Evolutionary conservation across 495 filamentous ascomycete genomes (phyloP).

Genomic region (Aspergillus haitiensis): DNA sequence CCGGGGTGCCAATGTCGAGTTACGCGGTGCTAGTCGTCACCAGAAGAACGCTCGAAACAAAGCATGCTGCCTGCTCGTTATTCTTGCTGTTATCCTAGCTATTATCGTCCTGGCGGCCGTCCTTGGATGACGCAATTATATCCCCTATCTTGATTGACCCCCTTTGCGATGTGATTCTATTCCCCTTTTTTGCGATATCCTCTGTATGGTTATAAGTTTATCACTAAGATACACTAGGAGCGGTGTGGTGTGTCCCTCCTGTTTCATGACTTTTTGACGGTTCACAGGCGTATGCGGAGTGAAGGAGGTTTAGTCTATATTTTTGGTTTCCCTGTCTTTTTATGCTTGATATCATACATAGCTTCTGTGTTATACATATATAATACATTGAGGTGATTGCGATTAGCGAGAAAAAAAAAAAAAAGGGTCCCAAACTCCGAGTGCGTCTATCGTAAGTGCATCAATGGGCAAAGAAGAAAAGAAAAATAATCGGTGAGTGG

Average conservation of each 20-base stretch:
- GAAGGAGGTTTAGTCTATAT: conserved; percentile 23
- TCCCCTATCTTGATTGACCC: conserved; percentile 3
- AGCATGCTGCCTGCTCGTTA: conserved; percentile 88
- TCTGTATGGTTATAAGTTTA: conserved; percentile 20
- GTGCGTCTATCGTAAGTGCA: conserved; percentile 28
- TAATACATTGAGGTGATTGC: conserved; percentile 35
- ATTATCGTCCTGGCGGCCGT: conserved; percentile 85
- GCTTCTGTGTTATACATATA: conserved; percentile 40
- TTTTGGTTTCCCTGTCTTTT: conserved; percentile 15
- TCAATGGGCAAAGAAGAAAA: conserved; percentile 13
- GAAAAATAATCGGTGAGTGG: not conserved
- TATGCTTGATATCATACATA: conserved; percentile 42
- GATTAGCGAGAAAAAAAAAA: not conserved
- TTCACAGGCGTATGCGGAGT: conserved; percentile 21
- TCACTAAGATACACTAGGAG: conserved; percentile 9
- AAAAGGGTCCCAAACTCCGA: conserved; percentile 31
- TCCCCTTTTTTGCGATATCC: conserved; percentile 30
- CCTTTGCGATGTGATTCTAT: conserved; percentile 19
- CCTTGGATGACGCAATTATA: conserved; percentile 49
- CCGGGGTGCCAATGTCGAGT: conserved; percentile 78
- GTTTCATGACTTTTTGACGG: conserved; percentile 13
- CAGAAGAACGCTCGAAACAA: conserved; percentile 92
- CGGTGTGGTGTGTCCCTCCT: conserved; percentile 5
- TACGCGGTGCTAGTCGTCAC: conserved; percentile 78
- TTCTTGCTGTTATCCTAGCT: conserved; percentile 81